phyloP scores from a whole-genome alignment of 2,329 filamentous ascomycete genomes.

The Fonsecaea monophora region DNA sequence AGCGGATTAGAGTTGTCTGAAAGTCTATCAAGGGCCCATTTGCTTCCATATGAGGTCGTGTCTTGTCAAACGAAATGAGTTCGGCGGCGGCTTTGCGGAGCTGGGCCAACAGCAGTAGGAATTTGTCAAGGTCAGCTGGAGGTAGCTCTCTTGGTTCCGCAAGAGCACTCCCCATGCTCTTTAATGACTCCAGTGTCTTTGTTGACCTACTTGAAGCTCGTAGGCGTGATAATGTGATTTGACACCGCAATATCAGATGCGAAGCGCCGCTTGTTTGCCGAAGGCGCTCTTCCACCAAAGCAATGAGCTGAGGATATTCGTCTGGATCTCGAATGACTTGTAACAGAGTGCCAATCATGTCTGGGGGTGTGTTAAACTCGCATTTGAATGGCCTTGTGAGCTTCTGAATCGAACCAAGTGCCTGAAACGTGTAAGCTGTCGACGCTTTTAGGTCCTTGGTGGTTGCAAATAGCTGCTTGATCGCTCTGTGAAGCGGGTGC shows the following conservation, averaged over 20 bases:
- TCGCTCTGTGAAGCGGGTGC: conserved; percentile 51
- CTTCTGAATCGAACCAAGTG: conserved; percentile 11
- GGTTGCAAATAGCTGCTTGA: conserved; percentile 38
- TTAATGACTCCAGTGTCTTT: conserved; percentile 11
- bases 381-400: conserved; percentile 10
- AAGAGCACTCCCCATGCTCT: conserved; percentile 9
- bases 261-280: not conserved
- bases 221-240: conserved; percentile 18
- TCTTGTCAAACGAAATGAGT: conserved; percentile 7
- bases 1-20: conserved; percentile 5
- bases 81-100: conserved; percentile 26
- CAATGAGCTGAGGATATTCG: conserved; percentile 8
- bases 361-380: conserved; percentile 15
- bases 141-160: conserved; percentile 2
- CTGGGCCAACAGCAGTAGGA: conserved; percentile 24
- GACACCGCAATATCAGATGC: conserved; percentile 20
- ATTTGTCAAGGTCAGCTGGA: conserved; percentile 18
- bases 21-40: not conserved
- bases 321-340: not conserved
- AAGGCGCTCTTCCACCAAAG: conserved; percentile 24
- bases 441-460: not conserved
- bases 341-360: conserved; percentile 22
- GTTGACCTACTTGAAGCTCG: conserved; percentile 1
- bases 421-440: not conserved
- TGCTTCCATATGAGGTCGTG: not conserved